Base-by-base conservation (phyloP, 1,284 basidiomycete species). In the Irpex sp. region DNA sequence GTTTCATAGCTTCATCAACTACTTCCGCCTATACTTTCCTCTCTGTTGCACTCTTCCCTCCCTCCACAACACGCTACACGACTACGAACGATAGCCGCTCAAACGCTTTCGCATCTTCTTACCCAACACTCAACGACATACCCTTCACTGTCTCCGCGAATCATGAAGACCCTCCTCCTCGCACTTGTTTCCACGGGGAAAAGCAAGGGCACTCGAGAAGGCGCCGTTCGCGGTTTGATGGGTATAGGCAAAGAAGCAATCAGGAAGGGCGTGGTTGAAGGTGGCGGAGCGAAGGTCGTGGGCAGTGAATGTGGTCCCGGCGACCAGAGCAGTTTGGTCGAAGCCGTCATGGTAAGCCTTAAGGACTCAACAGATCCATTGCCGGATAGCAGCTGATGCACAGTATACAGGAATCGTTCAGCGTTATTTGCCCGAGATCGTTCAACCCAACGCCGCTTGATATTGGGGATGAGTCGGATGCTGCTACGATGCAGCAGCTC, bases 101-200 rank as follows among this genome's bases (percentile, higher is more conserved):
- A 96, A 70, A 94, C 96, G 0, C 89, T 99, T 0, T 92, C 94
- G 0, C 92, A 92, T 74, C 85, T 99, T 7, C 88, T 91, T 75
- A 96, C 86, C 11, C 90, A 89, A 78, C 92, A 91, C 76, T 96
- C 88, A n/a, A 96, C 89, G 62, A 94, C 88, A 1, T 98, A 97
- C 79, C 95, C 96, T 0, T 94, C 94, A 0, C 88, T 97, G 18
- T 92, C 94, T 6, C 94, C 95, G 43, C 93, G 98, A 9, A 94
- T 99, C 65, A 94, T 97, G 83, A 97, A 98, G 78, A 99, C 98
- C 0, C 89, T 99, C 6, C 87, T 97, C 6, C 89, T 97, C 13
- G 97, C 97, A 0, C 89, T 99, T 4, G 87, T 96, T 68, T 91
- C 92, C 0, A 86, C 88, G 18, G 90, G 87, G 6, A 93, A 93